phyloP scores from a whole-genome alignment of 768 basidiomycete genomes.

The Xanthoconium purpureum region DNA sequence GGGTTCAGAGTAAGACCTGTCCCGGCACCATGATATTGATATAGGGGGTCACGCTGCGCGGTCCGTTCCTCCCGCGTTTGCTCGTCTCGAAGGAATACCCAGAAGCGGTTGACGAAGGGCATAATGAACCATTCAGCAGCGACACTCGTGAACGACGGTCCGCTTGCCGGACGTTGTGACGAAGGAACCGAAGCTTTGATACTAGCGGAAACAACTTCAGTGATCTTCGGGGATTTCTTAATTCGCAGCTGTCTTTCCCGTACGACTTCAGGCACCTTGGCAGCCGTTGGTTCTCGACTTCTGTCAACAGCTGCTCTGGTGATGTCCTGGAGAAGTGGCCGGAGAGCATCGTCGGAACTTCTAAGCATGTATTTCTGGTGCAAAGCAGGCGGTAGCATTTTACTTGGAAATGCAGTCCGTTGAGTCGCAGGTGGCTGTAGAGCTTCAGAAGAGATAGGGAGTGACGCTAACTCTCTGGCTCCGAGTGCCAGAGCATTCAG shows the following conservation, averaged over 20 bases:
- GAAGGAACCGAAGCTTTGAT: conserved; percentile 15
- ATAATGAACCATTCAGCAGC: conserved; percentile 87
- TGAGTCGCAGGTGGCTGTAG: conserved; percentile 31
- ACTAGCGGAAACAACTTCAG: conserved; percentile 36
- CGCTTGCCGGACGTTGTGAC: conserved; percentile 2
- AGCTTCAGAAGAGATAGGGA: conserved; percentile 30
- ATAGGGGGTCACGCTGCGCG: conserved; percentile 47
- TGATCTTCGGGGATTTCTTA: conserved; percentile 44
- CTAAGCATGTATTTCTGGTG: conserved; percentile 65
- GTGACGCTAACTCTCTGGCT: conserved; percentile 74
- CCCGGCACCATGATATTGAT: conserved; percentile 68
- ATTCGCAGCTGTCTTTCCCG: conserved; percentile 77
- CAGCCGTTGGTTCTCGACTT: conserved; percentile 50
- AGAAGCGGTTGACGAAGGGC: conserved; percentile 92
- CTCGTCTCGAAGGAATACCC: conserved; percentile 87
- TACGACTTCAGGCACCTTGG: conserved; percentile 57
- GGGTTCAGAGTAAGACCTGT: conserved; percentile 82
- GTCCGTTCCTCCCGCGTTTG: conserved; percentile 73
- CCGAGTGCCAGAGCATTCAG: conserved; percentile 85
- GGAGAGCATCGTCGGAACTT: conserved; percentile 43
- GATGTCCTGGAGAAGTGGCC: conserved; percentile 59
- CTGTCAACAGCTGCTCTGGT: conserved; percentile 61
- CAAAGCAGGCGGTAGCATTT: conserved; percentile 64
- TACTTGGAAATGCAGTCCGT: conserved; percentile 71
- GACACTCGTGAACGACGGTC: conserved; percentile 56